Conservation (phyloP, 2,329 filamentous ascomycete species). For the Beauveria sp. region DNA sequence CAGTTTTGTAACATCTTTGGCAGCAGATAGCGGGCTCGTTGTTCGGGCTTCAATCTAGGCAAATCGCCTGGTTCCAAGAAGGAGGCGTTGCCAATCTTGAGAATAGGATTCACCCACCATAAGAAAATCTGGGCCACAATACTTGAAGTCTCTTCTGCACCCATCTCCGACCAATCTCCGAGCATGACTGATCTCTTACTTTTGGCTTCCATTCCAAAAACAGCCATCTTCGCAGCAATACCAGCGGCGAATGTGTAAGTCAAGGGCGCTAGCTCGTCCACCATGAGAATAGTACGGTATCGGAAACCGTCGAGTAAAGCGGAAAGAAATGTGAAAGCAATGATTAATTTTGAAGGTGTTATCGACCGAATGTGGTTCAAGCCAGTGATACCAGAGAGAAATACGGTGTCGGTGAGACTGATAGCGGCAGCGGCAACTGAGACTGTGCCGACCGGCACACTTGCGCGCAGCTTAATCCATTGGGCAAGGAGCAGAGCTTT, state of each 20-base stretch:
- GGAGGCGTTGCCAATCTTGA: constrained; percentile 9
- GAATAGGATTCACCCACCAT: constrained; percentile 18
- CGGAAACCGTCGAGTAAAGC: constrained; percentile 30
- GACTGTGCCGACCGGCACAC: background rate
- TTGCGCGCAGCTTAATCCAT: background rate
- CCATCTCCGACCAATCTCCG: constrained; percentile 15
- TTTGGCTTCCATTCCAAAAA: constrained; percentile 16
- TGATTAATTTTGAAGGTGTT: constrained; percentile 32
- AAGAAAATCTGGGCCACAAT: constrained; percentile 16
- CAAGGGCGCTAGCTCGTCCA: constrained; percentile 13
- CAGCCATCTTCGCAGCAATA: constrained; percentile 21
- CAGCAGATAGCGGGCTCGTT: constrained; percentile 5
- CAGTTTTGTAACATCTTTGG: background rate
- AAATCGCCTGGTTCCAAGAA: constrained; percentile 1
- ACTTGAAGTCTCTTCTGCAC: constrained; percentile 24
- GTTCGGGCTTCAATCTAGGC: constrained; percentile 1
- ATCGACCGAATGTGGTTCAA: constrained; percentile 25
- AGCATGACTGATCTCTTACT: constrained; percentile 15
- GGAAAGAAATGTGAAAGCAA: constrained; percentile 29
- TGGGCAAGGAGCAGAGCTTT: background rate
- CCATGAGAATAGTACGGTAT: constrained; percentile 30
- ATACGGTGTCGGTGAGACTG: constrained; percentile 20
- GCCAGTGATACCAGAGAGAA: constrained; percentile 21
- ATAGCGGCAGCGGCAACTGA: constrained; percentile 17
- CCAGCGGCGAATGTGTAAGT: constrained; percentile 20